A percentile compares a stretch with the other conserved stretches of the same genome.
Evolutionary conservation across 2,329 filamentous ascomycete species (phyloP).

Genomic region (Ceratocystiopsis sp.): DNA sequence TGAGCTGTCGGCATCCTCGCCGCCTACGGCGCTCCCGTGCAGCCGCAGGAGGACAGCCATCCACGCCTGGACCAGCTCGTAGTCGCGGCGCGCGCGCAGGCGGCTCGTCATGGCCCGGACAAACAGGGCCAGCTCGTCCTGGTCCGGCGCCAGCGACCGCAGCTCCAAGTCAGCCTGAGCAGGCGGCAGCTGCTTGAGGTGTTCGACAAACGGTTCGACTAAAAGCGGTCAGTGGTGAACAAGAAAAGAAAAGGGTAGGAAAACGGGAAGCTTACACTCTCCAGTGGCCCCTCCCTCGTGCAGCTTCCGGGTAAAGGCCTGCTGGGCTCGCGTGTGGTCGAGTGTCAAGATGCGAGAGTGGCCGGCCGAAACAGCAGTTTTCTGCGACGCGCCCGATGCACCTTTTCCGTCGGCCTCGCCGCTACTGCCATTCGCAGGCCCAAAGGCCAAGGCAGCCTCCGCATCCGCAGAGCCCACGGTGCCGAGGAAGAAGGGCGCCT

Average conservation of each 20-base stretch:
- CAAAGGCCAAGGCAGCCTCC: constrained; percentile 2
- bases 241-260: neutral
- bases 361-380: neutral
- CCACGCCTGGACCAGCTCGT: constrained; percentile 91
- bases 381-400: neutral
- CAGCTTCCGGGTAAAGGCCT: constrained; percentile 41
- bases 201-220: constrained; percentile 53
- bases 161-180: constrained; percentile 83
- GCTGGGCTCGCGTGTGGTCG: constrained; percentile 39
- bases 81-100: constrained; percentile 56
- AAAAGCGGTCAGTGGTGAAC: neutral
- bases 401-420: neutral
- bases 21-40: constrained; percentile 27
- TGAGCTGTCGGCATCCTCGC: neutral
- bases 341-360: constrained; percentile 54
- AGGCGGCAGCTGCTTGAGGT: constrained; percentile 67
- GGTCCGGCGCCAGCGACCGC: constrained; percentile 43
- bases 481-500: constrained; percentile 43
- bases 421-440: neutral
- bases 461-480: constrained; percentile 7
- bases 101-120: constrained; percentile 61
- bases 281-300: constrained; percentile 30
- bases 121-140: constrained; percentile 63
- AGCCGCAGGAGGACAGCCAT: constrained; percentile 85
- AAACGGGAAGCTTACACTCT: constrained; percentile 34